Evolutionary conservation across 2,329 filamentous ascomycete species (phyloP).

Genomic region (Talaromyces rugulosus): DNA sequence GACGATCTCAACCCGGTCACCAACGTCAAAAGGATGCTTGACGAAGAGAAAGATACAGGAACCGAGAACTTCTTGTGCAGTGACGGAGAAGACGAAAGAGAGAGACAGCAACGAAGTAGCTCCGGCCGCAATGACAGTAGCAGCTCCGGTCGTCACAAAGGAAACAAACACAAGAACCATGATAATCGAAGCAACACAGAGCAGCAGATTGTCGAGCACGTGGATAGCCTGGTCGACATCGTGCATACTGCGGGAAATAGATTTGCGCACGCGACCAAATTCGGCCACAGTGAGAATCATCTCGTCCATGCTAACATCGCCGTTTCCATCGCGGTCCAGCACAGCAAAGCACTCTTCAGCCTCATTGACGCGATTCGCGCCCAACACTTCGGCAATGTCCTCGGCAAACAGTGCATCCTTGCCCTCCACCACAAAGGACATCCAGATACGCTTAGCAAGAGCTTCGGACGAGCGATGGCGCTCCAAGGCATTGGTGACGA

Average conservation of each 20-base stretch:
- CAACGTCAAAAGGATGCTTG: constrained; percentile 96
- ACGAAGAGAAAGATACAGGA: constrained; percentile 98
- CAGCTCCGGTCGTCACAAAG: constrained; percentile 82
- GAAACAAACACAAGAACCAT: constrained; percentile 83
- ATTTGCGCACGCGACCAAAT: constrained; percentile 78
- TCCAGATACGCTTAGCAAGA: constrained; percentile 92
- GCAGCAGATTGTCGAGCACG: constrained; percentile 81
- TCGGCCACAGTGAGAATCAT: constrained; percentile 86
- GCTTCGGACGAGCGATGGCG: constrained; percentile 81
- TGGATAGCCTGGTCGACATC: constrained; percentile 93
- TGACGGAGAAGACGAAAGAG: constrained; percentile 94
- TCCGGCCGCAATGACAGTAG: constrained; percentile 80
- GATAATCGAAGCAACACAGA: constrained; percentile 75
- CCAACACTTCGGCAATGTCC: constrained; percentile 84
- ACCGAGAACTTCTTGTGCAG: constrained; percentile 90
- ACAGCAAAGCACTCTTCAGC: constrained; percentile 80
- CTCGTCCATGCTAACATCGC: constrained; percentile 91
- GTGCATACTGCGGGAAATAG: constrained; percentile 89
- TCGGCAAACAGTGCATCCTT: constrained; percentile 73
- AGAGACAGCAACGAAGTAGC: constrained; percentile 88
- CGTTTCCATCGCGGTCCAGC: constrained; percentile 83
- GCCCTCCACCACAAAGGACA: constrained; percentile 94
- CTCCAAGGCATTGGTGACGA: constrained; percentile 85
- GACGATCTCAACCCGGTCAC: constrained; percentile 82
- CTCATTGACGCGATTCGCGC: constrained; percentile 65